Percentiles rank a stretch among this genome's conserved stretches.
phyloP scores from a whole-genome alignment of 2,329 filamentous ascomycete genomes.

The Neophaeococcomyces aloes region DNA sequence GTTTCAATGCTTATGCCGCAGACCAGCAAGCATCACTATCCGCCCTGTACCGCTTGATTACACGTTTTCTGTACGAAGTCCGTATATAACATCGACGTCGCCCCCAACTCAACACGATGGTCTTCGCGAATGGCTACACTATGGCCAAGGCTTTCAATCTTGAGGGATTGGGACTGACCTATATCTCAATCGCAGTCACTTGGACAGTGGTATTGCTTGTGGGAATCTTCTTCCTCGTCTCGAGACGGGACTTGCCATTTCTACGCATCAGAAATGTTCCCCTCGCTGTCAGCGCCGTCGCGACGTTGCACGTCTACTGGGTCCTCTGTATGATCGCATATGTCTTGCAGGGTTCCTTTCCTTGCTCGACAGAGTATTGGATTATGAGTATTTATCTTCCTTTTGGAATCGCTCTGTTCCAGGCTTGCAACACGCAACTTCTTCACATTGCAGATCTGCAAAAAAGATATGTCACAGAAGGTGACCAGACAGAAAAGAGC shows the following conservation, averaged over 20 bases:
- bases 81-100: conserved; percentile 3
- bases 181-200: conserved; percentile 19
- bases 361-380: conserved; percentile 52
- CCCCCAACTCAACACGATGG: conserved; percentile 1
- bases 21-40: background rate
- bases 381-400: conserved; percentile 57
- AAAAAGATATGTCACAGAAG: conserved; percentile 21
- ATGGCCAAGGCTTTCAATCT: conserved; percentile 19
- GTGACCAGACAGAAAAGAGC: conserved; percentile 1
- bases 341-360: conserved; percentile 29
- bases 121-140: conserved; percentile 15
- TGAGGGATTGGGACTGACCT: conserved; percentile 20
- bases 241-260: conserved; percentile 26
- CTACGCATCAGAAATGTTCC: conserved; percentile 31
- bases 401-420: conserved; percentile 55
- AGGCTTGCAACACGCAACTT: conserved; percentile 53
- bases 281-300: conserved; percentile 28
- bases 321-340: conserved; percentile 27
- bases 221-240: conserved; percentile 27
- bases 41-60: background rate
- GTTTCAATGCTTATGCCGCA: conserved; percentile 1
- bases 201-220: conserved; percentile 27
- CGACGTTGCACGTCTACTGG: conserved; percentile 31
- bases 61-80: background rate
- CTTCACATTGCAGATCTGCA: conserved; percentile 49